Evolutionary conservation across 306 rosid species (phyloP).

Genomic region (Rosa rugosa): DNA sequence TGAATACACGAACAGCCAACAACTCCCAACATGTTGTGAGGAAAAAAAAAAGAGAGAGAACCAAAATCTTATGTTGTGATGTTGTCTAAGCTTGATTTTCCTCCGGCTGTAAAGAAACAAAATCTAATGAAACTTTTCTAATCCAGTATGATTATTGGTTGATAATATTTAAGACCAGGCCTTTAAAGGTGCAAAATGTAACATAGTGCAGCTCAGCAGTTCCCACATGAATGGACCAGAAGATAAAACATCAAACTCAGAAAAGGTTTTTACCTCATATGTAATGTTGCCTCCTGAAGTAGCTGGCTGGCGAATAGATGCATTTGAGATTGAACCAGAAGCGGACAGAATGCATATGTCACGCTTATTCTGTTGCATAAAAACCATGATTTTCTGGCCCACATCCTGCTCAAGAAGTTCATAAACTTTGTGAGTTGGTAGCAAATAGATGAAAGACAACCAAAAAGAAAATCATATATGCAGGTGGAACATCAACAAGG

Average conservation of each 20-base stretch:
- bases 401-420: slow-evolving; percentile 67
- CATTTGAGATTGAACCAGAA: slow-evolving; percentile 86
- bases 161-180: too few species aligned
- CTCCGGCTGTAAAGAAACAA: neutral
- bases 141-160: neutral
- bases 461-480: neutral
- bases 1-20: neutral
- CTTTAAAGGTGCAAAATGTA: neutral
- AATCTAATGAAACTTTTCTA: neutral
- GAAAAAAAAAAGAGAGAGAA: neutral
- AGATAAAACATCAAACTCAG: neutral
- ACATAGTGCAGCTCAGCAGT: neutral
- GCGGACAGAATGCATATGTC: slow-evolving; percentile 94
- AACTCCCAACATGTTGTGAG: neutral
- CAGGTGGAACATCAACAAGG: neutral
- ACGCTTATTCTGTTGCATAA: slow-evolving; percentile 91
- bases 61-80: too few species aligned
- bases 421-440: slow-evolving; percentile 38
- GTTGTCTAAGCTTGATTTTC: neutral
- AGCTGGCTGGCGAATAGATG: slow-evolving; percentile 90
- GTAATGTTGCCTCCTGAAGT: slow-evolving; percentile 87
- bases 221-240: neutral
- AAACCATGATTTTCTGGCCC: slow-evolving; percentile 88
- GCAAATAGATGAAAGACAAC: slow-evolving; percentile 17
- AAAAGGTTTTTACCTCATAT: slow-evolving; percentile 64